Conservation (phyloP, 768 basidiomycete genomes). For the Termitomyces sp. region DNA sequence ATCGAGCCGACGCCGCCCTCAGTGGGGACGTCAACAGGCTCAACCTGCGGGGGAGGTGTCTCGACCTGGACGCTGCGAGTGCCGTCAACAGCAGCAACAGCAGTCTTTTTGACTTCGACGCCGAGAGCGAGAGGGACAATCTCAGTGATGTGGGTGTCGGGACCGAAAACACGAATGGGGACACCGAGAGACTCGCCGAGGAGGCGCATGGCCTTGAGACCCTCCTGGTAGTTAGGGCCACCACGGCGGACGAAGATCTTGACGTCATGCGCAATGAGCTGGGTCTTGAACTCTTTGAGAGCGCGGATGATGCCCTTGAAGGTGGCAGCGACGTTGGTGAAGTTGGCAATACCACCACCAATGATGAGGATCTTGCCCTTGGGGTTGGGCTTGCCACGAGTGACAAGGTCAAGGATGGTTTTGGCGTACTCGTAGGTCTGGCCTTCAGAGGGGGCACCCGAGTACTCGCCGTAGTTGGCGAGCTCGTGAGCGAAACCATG, state of each 20-base stretch:
- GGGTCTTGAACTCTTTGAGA: constrained; percentile 86
- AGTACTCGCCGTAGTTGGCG: constrained; percentile 99
- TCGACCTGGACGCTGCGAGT: constrained; percentile 30
- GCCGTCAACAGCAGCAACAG: constrained; percentile 18
- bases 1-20: constrained; percentile 60
- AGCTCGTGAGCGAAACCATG: constrained; percentile 96
- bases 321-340: constrained; percentile 97
- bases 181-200: constrained; percentile 97
- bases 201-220: constrained; percentile 95
- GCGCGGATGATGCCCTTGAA: constrained; percentile 99
- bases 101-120: constrained; percentile 49
- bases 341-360: constrained; percentile 99
- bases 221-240: constrained; percentile 98
- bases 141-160: constrained; percentile 97
- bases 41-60: constrained; percentile 33
- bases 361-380: constrained; percentile 99
- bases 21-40: constrained; percentile 31
- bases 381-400: constrained; percentile 74
- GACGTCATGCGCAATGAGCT: constrained; percentile 78
- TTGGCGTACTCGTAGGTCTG: constrained; percentile 99
- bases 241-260: constrained; percentile 97
- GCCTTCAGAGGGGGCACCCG: constrained; percentile 94
- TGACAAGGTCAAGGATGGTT: constrained; percentile 96
- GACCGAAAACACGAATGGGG: constrained; percentile 94
- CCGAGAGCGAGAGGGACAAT: constrained; percentile 98